Evolutionary conservation across 2,329 filamentous ascomycete genomes (phyloP).

Genomic region (Leptosphaerulina australis): DNA sequence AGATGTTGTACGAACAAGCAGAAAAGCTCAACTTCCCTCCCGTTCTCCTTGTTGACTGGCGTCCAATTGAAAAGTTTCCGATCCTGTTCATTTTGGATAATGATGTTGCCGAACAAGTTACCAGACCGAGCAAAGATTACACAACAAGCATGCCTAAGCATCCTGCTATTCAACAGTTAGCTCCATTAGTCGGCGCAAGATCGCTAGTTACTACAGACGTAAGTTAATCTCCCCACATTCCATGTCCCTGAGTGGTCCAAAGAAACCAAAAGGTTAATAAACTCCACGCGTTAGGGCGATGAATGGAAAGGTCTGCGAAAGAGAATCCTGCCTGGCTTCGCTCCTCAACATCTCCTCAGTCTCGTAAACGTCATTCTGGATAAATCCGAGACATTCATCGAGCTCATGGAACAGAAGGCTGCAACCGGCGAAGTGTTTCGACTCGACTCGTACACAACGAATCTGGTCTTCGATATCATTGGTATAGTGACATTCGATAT

Average conservation of each 20-base stretch:
- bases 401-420: constrained; percentile 26
- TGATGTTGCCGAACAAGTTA: constrained; percentile 27
- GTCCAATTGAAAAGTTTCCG: constrained; percentile 24
- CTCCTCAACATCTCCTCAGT: constrained; percentile 20
- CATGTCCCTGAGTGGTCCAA: neutral
- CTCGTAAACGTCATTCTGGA: constrained; percentile 34
- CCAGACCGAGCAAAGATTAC: constrained; percentile 21
- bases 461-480: constrained; percentile 31
- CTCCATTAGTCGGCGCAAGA: constrained; percentile 23
- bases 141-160: constrained; percentile 26
- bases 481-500: constrained; percentile 28
- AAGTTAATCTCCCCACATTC: constrained; percentile 1
- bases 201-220: constrained; percentile 29
- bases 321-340: constrained; percentile 24
- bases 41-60: constrained; percentile 24
- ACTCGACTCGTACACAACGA: constrained; percentile 23
- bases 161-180: constrained; percentile 22
- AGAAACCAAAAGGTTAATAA: neutral
- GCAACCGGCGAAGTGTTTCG: constrained; percentile 13
- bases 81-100: constrained; percentile 25
- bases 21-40: constrained; percentile 25
- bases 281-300: constrained; percentile 8
- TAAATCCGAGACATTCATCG: constrained; percentile 31
- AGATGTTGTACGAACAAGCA: constrained; percentile 27
- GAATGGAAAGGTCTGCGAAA: constrained; percentile 21